A percentile compares a stretch with the other conserved stretches of the same genome.
Evolutionary conservation across 371 early-diverging fungal genomes (phyloP).

Genomic region (Zopfochytrium polystomum): DNA sequence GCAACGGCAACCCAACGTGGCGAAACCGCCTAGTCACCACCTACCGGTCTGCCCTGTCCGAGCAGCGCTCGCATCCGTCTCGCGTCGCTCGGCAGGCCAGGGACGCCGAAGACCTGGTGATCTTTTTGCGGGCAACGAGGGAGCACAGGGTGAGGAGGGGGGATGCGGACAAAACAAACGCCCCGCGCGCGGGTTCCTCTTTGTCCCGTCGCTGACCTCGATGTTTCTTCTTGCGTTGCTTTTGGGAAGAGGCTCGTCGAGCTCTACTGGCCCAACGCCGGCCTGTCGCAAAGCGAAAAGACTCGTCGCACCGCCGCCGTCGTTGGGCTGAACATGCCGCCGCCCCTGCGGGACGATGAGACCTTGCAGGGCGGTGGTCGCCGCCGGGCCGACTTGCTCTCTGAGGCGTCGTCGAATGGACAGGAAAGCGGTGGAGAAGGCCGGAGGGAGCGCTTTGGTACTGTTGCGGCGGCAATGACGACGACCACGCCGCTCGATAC

Average conservation of each 20-base stretch:
- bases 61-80: background rate
- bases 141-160: conserved; percentile 15
- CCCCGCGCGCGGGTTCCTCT: background rate
- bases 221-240: background rate
- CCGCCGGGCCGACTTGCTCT: conserved; percentile 4
- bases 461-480: no score
- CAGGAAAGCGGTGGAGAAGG: no score
- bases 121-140: conserved; percentile 6
- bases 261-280: conserved; percentile 16
- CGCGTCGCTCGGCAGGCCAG: background rate
- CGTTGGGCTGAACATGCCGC: conserved; percentile 21
- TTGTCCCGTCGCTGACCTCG: background rate
- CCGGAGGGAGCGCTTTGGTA: no score
- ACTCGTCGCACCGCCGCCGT: conserved; percentile 10
- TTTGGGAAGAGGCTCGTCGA: conserved; percentile 12
- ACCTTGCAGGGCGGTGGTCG: conserved; percentile 16
- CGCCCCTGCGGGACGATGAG: conserved; percentile 10
- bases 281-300: conserved; percentile 12
- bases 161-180: no score
- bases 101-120: conserved; percentile 11
- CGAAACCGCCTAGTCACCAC: background rate
- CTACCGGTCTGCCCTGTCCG: conserved; percentile 16
- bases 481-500: no score
- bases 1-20: conserved; percentile 13
- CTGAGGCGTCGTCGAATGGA: no score